phyloP scores from a whole-genome alignment of 176 grass and related monocot genomes.

The Zoysia pacifica region DNA sequence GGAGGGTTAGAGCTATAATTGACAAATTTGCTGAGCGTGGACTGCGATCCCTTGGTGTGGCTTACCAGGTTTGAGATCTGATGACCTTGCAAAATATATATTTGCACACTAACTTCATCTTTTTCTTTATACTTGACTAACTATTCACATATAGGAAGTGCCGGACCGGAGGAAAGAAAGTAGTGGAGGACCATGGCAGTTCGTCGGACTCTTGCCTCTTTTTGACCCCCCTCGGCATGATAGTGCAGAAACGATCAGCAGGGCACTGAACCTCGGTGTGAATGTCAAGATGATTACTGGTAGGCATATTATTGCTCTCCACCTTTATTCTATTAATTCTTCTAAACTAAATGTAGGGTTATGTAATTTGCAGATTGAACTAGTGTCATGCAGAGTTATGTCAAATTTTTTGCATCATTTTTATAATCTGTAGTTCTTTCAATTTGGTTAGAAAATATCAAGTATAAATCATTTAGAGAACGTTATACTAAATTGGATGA shows the following conservation, averaged over 20 bases:
- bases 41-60: slow-evolving; percentile 78
- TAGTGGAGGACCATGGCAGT: slow-evolving; percentile 79
- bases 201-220: slow-evolving; percentile 84
- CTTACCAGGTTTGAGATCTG: slow-evolving; percentile 63
- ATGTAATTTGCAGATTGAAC: background rate
- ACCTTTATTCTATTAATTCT: background rate
- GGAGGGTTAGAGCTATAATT: slow-evolving; percentile 71
- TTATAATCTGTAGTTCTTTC: background rate
- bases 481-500: background rate
- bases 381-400: background rate
- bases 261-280: slow-evolving; percentile 83
- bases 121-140: slow-evolving; percentile 14
- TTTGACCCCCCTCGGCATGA: slow-evolving; percentile 93
- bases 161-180: slow-evolving; percentile 86
- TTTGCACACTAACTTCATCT: background rate
- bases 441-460: background rate
- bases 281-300: slow-evolving; percentile 98
- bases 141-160: slow-evolving; percentile 62
- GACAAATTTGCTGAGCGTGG: slow-evolving; percentile 92
- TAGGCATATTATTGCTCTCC: slow-evolving; percentile 16
- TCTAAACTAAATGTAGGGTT: background rate
- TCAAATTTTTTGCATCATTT: background rate
- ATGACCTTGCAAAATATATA: background rate
- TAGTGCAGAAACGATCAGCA: slow-evolving; percentile 87
- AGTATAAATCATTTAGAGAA: background rate